These are phyloP conservation scores for Phyllosticta citribraziliensis DNA, from an alignment of 2,329 filamentous ascomycete species.

Conservation along the genomic window DNA sequence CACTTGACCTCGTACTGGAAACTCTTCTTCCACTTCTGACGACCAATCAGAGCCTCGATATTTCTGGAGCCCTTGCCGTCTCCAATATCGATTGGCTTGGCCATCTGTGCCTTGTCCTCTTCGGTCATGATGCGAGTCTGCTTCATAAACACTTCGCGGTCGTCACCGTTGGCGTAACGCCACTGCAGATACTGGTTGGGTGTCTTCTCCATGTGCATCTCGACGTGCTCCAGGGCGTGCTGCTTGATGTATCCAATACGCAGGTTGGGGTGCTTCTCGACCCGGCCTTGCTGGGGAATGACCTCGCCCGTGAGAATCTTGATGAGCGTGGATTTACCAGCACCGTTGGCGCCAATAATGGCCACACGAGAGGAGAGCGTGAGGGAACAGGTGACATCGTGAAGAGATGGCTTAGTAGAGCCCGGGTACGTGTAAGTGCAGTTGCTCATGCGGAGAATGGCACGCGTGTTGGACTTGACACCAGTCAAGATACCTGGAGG, in stretches of 20 bases:
- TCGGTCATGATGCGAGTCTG: slow-evolving; percentile 85
- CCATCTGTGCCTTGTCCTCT: slow-evolving; percentile 82
- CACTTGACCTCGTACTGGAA: slow-evolving; percentile 99
- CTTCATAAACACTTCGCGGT: slow-evolving; percentile 95
- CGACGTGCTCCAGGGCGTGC: slow-evolving; percentile 96
- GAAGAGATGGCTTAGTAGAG: slow-evolving; percentile 74
- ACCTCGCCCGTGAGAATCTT: slow-evolving; percentile 92
- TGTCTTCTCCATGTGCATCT: slow-evolving; percentile 99
- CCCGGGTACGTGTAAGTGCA: slow-evolving; percentile 92
- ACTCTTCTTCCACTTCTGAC: slow-evolving; percentile 97
- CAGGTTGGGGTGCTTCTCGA: slow-evolving; percentile 97
- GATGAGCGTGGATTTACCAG: slow-evolving; percentile 95
- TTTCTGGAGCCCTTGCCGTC: slow-evolving; percentile 71
- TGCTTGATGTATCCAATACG: slow-evolving; percentile 99
- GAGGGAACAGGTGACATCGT: slow-evolving; percentile 78
- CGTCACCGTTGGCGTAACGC: slow-evolving; percentile 95
- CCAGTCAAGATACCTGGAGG: slow-evolving; percentile 87
- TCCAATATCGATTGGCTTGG: slow-evolving; percentile 73
- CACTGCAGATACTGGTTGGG: slow-evolving; percentile 98
- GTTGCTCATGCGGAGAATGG: slow-evolving; percentile 91
- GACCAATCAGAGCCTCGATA: slow-evolving; percentile 83
- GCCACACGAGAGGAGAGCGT: slow-evolving; percentile 85
- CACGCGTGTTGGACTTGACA: slow-evolving; percentile 88
- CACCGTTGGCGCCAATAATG: slow-evolving; percentile 95
- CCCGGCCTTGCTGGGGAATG: slow-evolving; percentile 71